Percentiles rank a stretch among this genome's conserved stretches.
Conservation (phyloP, 768 basidiomycete genomes). For the Suillus cothurnatus region DNA sequence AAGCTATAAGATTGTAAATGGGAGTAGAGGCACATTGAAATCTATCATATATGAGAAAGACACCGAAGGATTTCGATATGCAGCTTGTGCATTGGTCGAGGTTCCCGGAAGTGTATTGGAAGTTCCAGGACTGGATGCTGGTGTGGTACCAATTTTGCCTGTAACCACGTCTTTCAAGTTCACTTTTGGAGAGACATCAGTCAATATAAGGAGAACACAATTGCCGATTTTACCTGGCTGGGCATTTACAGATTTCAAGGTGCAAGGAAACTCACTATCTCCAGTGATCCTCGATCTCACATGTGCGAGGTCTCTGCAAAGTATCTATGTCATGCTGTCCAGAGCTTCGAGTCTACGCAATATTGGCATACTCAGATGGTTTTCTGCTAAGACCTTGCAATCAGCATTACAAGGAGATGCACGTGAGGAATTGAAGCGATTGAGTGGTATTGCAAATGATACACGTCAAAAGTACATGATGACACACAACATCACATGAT, state of each 20-base stretch:
- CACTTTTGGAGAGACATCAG: neutral
- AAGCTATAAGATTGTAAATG: neutral
- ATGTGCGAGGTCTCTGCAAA: neutral
- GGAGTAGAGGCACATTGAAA: neutral
- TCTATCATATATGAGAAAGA: neutral
- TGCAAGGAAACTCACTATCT: neutral
- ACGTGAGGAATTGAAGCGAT: neutral
- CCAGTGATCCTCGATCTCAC: neutral
- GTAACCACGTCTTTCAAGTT: neutral
- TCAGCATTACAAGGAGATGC: neutral
- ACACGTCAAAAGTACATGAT: no score
- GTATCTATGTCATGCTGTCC: neutral
- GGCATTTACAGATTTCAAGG: neutral
- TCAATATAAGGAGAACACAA: neutral
- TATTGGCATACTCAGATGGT: neutral
- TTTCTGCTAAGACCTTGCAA: neutral
- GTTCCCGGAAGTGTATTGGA: neutral
- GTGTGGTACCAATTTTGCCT: neutral
- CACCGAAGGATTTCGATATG: no score
- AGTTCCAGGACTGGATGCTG: neutral
- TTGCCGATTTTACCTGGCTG: neutral
- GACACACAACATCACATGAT: no score
- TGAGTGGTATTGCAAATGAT: no score
- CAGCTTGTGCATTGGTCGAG: neutral
- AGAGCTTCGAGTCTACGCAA: rapidly evolving